A percentile compares a stretch with the other conserved stretches of the same genome.
Conservation (phyloP, 495 filamentous ascomycete species). For the Annulohypoxylon bovei region DNA sequence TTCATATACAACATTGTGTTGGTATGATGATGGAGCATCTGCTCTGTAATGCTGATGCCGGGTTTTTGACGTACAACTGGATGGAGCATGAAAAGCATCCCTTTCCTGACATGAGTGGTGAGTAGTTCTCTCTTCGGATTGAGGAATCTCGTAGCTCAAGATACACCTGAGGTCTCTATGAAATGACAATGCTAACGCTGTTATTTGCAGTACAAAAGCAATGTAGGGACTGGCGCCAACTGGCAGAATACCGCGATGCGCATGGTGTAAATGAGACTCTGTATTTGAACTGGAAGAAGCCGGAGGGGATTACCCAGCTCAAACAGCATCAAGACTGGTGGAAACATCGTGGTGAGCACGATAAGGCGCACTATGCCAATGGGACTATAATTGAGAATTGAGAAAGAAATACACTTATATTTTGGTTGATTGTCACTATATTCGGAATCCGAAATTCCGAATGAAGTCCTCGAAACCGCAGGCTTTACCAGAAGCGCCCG, state of each 20-base stretch:
- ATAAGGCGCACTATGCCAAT: constrained; percentile 10
- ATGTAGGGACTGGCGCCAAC: constrained; percentile 21
- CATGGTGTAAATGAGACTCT: constrained; percentile 12
- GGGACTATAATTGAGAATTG: constrained; percentile 1
- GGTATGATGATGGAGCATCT: constrained; percentile 35
- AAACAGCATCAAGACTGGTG: constrained; percentile 25
- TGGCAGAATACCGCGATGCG: constrained; percentile 16
- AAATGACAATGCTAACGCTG: background rate
- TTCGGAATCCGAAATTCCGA: too few species aligned
- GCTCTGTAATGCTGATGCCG: constrained; percentile 30
- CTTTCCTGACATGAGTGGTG: constrained; percentile 33
- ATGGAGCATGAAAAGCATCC: constrained; percentile 21
- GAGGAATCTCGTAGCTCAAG: too few species aligned
- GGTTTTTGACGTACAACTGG: constrained; percentile 32
- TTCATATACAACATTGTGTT: constrained; percentile 36
- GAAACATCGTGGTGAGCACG: constrained; percentile 11
- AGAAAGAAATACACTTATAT: background rate
- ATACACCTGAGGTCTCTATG: too few species aligned
- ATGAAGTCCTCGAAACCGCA: background rate
- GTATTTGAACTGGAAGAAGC: constrained; percentile 21
- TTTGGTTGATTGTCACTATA: too few species aligned
- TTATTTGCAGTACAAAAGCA: constrained; percentile 12
- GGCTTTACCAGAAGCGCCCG: too few species aligned
- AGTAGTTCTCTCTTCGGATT: background rate
- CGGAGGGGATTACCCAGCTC: constrained; percentile 15